Percentiles rank a stretch among this genome's conserved stretches.
Conservation (phyloP, 805 yeast species). For the Cyberlindnera misumaiensis region DNA sequence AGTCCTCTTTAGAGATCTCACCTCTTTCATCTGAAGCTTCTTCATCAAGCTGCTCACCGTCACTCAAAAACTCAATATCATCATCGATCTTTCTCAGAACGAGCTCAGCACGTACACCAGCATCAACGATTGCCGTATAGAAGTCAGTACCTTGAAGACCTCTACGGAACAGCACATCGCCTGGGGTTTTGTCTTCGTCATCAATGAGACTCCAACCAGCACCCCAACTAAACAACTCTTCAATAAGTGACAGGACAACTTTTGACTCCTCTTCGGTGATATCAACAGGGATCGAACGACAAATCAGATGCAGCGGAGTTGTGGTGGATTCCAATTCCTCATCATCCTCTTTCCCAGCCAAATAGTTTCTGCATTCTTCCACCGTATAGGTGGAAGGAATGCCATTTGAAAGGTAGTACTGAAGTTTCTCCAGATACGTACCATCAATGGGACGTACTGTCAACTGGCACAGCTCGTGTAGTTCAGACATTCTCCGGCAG, state of each 20-base stretch:
- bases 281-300: constrained; percentile 43
- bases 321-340: constrained; percentile 45
- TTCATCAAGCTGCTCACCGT: constrained; percentile 18
- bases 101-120: constrained; percentile 88
- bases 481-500: constrained; percentile 47
- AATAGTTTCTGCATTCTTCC: constrained; percentile 64
- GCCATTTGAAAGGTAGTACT: constrained; percentile 47
- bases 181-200: constrained; percentile 70
- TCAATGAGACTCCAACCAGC: constrained; percentile 89
- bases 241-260: constrained; percentile 49
- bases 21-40: constrained; percentile 16
- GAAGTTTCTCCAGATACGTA: constrained; percentile 37
- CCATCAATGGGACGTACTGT: constrained; percentile 43
- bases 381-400: constrained; percentile 79
- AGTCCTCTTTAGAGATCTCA: constrained; percentile 12
- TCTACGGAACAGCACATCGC: constrained; percentile 63
- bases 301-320: constrained; percentile 71
- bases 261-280: constrained; percentile 33
- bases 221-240: constrained; percentile 69
- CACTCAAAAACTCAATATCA: constrained; percentile 47
- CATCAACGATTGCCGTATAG: constrained; percentile 52
- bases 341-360: constrained; percentile 31
- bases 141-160: constrained; percentile 36
- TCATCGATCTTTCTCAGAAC: constrained; percentile 66
- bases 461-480: constrained; percentile 57